These are phyloP conservation scores for Besnoitia besnoiti DNA, from an alignment of 169 alveolate genomes.

Conservation along the genomic window DNA sequence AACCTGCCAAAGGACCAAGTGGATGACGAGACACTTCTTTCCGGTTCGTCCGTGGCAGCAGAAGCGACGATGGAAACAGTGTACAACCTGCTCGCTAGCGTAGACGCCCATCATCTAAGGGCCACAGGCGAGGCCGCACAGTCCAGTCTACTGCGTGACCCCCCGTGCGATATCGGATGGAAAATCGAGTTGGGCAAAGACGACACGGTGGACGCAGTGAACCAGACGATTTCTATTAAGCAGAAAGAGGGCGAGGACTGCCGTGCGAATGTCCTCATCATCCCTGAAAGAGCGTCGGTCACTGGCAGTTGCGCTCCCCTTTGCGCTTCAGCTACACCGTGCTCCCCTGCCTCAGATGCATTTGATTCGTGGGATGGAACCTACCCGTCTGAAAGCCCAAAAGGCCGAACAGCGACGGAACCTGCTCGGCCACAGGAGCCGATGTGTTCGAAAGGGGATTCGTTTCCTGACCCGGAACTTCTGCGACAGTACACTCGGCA, in stretches of 20 bases:
- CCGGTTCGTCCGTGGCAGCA: neutral
- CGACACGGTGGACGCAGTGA: conserved; percentile 2
- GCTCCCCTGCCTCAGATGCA: neutral
- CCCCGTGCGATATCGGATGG: conserved; percentile 10
- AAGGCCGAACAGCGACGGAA: neutral
- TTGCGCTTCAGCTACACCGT: neutral
- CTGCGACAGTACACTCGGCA: neutral
- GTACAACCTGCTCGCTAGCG: neutral
- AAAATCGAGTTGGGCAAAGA: conserved; percentile 8
- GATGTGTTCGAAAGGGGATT: neutral
- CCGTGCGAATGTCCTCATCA: neutral
- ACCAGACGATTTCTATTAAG: conserved; percentile 18
- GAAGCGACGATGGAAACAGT: conserved; percentile 28
- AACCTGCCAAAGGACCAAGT: neutral
- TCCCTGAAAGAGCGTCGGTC: neutral
- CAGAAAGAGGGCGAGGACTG: neutral
- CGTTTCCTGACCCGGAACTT: neutral
- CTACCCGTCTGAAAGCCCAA: neutral
- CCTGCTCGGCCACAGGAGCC: neutral
- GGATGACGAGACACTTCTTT: neutral
- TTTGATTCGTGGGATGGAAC: neutral
- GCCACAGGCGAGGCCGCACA: neutral
- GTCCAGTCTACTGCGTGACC: neutral
- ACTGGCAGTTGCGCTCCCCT: neutral
- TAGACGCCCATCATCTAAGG: neutral